These are phyloP conservation scores for maize (Zea mays) DNA, from an alignment of 176 grass and related monocot genomes.

Conservation along the genomic window DNA sequence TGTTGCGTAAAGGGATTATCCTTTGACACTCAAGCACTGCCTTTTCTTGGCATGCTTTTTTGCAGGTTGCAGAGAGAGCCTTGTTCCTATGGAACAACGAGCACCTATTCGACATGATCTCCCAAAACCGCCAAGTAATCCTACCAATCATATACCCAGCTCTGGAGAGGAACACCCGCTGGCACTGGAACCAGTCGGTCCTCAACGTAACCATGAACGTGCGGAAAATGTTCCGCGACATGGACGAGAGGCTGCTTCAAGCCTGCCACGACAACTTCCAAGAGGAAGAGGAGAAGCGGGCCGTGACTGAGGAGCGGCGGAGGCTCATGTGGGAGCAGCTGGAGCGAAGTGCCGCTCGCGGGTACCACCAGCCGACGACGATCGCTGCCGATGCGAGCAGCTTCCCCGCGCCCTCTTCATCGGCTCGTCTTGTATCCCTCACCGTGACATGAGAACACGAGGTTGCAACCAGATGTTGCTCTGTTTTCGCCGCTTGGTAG, in stretches of 20 bases:
- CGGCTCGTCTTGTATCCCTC: slow-evolving; percentile 48
- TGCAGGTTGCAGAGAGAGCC: slow-evolving; percentile 91
- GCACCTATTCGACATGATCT: slow-evolving; percentile 79
- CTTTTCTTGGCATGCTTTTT: slow-evolving; percentile 26
- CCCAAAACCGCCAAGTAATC: slow-evolving; percentile 86
- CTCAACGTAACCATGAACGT: slow-evolving; percentile 89
- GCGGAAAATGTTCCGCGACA: slow-evolving; percentile 81
- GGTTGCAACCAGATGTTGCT: slow-evolving; percentile 32
- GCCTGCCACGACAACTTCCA: slow-evolving; percentile 76
- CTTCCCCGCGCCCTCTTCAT: slow-evolving; percentile 50
- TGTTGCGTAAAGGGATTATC: slow-evolving; percentile 8
- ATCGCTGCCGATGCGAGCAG: slow-evolving; percentile 32
- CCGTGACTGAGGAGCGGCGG: slow-evolving; percentile 46
- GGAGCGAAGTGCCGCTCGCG: slow-evolving; percentile 47
- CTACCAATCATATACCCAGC: slow-evolving; percentile 80
- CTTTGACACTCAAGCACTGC: background rate
- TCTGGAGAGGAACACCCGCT: slow-evolving; percentile 75
- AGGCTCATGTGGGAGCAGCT: slow-evolving; percentile 85
- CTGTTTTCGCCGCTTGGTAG: slow-evolving; percentile 35
- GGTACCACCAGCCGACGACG: slow-evolving; percentile 52
- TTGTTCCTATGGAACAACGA: slow-evolving; percentile 98
- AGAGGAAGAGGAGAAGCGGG: slow-evolving; percentile 77
- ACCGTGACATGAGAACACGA: slow-evolving; percentile 69
- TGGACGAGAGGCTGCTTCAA: slow-evolving; percentile 84
- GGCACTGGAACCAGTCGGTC: slow-evolving; percentile 93